Conservation (phyloP, 441 rosid genomes). For the Adansonia rubrostipa region DNA sequence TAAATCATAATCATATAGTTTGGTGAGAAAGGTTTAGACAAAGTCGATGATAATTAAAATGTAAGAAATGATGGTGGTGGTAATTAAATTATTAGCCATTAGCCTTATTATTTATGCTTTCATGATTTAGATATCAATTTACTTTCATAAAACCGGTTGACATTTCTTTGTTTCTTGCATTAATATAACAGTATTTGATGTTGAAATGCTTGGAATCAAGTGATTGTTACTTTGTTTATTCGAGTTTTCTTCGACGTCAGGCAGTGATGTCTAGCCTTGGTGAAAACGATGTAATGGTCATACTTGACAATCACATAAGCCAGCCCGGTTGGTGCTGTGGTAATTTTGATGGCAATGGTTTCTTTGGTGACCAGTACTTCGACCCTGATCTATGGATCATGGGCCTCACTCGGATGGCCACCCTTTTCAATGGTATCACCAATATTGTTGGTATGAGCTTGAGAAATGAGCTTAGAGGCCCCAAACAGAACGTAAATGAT, state of each 20-base stretch:
- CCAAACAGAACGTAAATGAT: slow-evolving; percentile 66
- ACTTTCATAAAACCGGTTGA: background rate
- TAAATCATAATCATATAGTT: too few relatives aligned
- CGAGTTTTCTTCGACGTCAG: slow-evolving; percentile 34
- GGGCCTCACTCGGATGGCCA: slow-evolving; percentile 67
- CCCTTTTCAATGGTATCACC: slow-evolving; percentile 50
- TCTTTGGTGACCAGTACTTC: slow-evolving; percentile 73
- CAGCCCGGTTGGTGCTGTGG: slow-evolving; percentile 91
- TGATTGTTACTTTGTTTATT: too few relatives aligned
- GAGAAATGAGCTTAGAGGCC: slow-evolving; percentile 86
- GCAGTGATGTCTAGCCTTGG: slow-evolving; percentile 63
- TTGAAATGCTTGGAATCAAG: too few relatives aligned
- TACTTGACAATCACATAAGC: slow-evolving; percentile 80
- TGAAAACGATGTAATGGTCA: slow-evolving; percentile 63
- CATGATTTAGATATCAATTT: background rate
- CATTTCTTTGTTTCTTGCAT: background rate
- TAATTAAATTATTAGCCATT: background rate
- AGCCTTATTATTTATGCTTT: background rate
- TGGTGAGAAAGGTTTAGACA: background rate
- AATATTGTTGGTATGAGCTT: slow-evolving; percentile 78
- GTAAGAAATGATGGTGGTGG: background rate
- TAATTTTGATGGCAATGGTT: slow-evolving; percentile 72
- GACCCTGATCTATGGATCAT: slow-evolving; percentile 67
- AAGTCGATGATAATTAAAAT: background rate
- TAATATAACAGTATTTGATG: background rate